Evolutionary conservation across 345 rosid genomes (phyloP).

Genomic region (Viola odorata): DNA sequence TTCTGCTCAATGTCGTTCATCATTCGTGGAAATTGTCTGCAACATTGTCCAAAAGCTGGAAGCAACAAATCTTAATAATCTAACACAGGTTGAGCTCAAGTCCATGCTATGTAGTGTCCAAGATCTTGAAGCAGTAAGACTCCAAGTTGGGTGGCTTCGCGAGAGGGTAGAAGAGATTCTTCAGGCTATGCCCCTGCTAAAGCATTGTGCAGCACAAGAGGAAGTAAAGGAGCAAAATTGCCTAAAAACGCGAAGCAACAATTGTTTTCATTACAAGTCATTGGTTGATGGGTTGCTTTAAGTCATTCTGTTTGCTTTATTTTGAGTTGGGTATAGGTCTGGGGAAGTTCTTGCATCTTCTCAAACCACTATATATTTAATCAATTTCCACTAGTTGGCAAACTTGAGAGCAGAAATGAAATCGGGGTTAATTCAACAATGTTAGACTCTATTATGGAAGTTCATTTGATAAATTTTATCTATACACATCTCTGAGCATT

Average conservation of each 20-base stretch:
- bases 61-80: constrained; percentile 2
- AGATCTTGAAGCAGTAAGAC: constrained; percentile 25
- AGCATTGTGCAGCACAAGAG: neutral
- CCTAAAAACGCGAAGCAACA: neutral
- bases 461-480: no score
- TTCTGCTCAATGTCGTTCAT: constrained; percentile 24
- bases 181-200: constrained; percentile 9
- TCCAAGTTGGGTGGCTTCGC: constrained; percentile 31
- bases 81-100: constrained; percentile 14
- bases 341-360: neutral
- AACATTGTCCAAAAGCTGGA: constrained; percentile 20
- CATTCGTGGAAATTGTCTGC: constrained; percentile 24
- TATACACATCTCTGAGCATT: no score
- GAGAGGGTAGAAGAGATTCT: constrained; percentile 22
- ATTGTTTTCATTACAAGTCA: constrained; percentile 1
- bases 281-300: constrained; percentile 10
- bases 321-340: neutral
- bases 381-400: neutral
- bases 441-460: no score
- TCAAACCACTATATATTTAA: no score
- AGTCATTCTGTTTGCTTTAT: neutral
- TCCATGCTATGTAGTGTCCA: constrained; percentile 15
- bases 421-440: no score
- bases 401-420: no score
- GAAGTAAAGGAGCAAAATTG: neutral